phyloP scores from a whole-genome alignment of 176 grass and related monocot species.

The Chloris gayana region DNA sequence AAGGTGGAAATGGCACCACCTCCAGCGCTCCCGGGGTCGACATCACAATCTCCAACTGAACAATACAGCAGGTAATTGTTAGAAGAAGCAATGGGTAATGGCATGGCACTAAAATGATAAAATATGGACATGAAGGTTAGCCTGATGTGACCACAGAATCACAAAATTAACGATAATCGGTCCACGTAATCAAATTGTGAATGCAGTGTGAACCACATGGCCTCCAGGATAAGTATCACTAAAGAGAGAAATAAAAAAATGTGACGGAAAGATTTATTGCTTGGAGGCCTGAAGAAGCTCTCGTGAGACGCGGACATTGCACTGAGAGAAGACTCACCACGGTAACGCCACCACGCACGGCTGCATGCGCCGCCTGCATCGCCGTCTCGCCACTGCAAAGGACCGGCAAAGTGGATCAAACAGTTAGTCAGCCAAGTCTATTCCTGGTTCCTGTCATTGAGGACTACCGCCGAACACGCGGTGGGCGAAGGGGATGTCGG shows the following conservation, averaged over 20 bases:
- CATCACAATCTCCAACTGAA: conserved; percentile 90
- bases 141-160: neutral
- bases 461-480: conserved; percentile 25
- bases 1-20: conserved; percentile 40
- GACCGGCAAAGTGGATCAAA: neutral
- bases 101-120: neutral
- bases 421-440: neutral
- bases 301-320: neutral
- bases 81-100: neutral
- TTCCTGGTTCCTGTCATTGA: neutral
- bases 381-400: conserved; percentile 59
- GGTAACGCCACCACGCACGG: conserved; percentile 67
- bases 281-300: neutral
- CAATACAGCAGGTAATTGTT: conserved; percentile 9
- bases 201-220: neutral
- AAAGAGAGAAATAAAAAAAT: neutral
- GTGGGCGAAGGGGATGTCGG: neutral
- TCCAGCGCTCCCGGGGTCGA: conserved; percentile 73
- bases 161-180: neutral
- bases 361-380: conserved; percentile 70
- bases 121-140: neutral
- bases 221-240: neutral
- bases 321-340: conserved; percentile 62
- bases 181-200: neutral
- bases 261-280: neutral